These are phyloP conservation scores for Podospora fimiseda DNA, from an alignment of 495 filamentous ascomycete species.

Conservation along the genomic window DNA sequence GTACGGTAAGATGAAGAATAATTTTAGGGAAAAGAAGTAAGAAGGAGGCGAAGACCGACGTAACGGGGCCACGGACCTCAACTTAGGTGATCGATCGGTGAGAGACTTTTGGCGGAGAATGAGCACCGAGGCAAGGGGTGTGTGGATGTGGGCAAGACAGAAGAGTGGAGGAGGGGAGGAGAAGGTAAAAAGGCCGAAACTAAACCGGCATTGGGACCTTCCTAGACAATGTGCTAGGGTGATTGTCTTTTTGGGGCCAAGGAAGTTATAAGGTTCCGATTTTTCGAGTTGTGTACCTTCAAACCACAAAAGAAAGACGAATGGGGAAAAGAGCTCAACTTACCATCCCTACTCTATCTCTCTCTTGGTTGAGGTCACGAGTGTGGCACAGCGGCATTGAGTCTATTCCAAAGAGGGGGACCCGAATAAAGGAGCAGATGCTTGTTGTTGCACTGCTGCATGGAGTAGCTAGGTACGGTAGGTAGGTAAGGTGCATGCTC, in stretches of 20 bases:
- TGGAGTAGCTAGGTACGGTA: too few relatives aligned
- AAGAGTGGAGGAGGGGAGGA: not conserved
- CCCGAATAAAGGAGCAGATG: too few relatives aligned
- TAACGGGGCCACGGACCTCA: not conserved
- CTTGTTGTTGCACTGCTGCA: not conserved
- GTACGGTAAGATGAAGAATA: not conserved
- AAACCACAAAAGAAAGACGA: too few relatives aligned
- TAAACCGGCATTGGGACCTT: too few relatives aligned
- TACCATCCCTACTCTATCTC: too few relatives aligned
- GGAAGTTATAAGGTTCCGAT: too few relatives aligned
- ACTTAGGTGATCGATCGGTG: not conserved
- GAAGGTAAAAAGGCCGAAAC: not conserved
- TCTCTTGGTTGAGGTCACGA: too few relatives aligned
- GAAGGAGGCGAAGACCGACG: slow-evolving; percentile 1
- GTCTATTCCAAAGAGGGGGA: slow-evolving; percentile 1
- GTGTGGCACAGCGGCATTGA: not conserved
- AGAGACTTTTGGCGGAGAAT: not conserved
- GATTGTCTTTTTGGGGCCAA: too few relatives aligned
- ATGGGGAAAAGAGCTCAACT: too few relatives aligned
- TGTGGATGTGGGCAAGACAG: not conserved
- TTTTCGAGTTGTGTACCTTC: too few relatives aligned
- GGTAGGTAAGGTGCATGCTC: not conserved
- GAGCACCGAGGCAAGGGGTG: not conserved
- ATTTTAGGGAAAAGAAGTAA: not conserved
- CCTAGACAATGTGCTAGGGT: too few relatives aligned